phyloP scores from a whole-genome alignment of 2,329 filamentous ascomycete species.

The Atkinsonella texensis region DNA sequence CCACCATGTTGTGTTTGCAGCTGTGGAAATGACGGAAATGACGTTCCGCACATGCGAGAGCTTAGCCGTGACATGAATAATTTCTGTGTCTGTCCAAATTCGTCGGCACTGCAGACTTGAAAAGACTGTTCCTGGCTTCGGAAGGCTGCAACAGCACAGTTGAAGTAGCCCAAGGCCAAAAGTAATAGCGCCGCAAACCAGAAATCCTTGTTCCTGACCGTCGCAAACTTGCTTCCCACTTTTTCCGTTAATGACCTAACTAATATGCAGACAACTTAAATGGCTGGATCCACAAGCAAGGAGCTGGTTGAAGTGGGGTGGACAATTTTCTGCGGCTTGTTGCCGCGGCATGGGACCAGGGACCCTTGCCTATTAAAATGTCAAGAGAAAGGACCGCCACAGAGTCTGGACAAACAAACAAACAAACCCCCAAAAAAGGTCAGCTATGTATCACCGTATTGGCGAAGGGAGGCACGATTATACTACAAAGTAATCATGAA shows the following conservation, averaged over 20 bases:
- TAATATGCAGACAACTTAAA: constrained; percentile 2
- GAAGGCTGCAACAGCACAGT: neutral
- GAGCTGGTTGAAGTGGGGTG: constrained; percentile 5
- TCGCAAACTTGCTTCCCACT: neutral
- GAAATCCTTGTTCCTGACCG: neutral
- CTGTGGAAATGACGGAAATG: constrained; percentile 7
- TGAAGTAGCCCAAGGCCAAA: neutral
- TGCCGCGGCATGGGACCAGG: constrained; percentile 4
- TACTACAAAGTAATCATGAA: too few relatives aligned
- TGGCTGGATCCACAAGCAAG: constrained; percentile 6
- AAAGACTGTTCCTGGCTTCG: neutral
- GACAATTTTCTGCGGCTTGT: constrained; percentile 5
- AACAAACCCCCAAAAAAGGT: neutral
- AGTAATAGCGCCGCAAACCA: neutral
- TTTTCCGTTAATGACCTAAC: neutral
- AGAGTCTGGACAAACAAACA: constrained; percentile 1
- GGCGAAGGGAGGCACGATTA: too few relatives aligned
- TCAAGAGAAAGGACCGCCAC: neutral
- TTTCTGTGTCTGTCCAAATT: too few relatives aligned
- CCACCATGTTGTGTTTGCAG: constrained; percentile 7
- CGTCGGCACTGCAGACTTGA: neutral
- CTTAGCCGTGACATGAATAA: neutral
- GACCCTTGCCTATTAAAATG: constrained; percentile 2
- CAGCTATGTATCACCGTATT: too few relatives aligned
- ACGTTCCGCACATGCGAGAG: constrained; percentile 6